phyloP scores from a whole-genome alignment of 2,329 filamentous ascomycete species.

The Colletotrichum spaethianum region DNA sequence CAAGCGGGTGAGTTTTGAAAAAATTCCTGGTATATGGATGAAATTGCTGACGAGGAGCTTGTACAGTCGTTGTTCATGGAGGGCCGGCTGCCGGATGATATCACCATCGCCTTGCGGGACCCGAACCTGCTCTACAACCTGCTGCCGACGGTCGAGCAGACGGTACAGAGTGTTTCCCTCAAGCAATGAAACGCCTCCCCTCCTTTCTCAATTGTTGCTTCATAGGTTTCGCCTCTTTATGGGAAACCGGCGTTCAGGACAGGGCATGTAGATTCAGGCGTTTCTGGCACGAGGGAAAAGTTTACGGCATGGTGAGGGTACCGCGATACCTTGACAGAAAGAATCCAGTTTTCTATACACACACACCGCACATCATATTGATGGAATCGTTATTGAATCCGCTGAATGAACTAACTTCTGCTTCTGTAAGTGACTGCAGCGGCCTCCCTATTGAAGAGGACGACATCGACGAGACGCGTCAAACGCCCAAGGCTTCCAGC shows the following conservation, averaged over 20 bases:
- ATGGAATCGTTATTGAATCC: not conserved
- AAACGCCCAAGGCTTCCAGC: not conserved
- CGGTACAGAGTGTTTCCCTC: slow-evolving; percentile 63
- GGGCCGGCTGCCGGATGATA: slow-evolving; percentile 75
- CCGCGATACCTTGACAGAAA: slow-evolving; percentile 6
- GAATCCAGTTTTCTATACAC: not conserved
- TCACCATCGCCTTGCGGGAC: slow-evolving; percentile 83
- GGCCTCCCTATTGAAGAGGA: not conserved
- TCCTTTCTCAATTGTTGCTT: not conserved
- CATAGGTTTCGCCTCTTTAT: not conserved
- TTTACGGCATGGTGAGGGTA: slow-evolving; percentile 10
- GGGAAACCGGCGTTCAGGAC: slow-evolving; percentile 21
- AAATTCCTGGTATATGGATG: not conserved
- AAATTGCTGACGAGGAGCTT: slow-evolving; percentile 42
- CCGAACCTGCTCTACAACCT: slow-evolving; percentile 81
- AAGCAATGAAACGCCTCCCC: slow-evolving; percentile 7
- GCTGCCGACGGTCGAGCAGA: slow-evolving; percentile 79
- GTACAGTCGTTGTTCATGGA: slow-evolving; percentile 63
- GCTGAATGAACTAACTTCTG: not conserved
- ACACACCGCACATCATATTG: not conserved
- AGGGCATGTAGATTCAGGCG: slow-evolving; percentile 4
- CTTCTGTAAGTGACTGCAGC: slow-evolving; percentile 1
- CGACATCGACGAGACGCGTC: not conserved
- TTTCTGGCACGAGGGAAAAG: slow-evolving; percentile 30
- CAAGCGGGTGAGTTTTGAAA: slow-evolving; percentile 71